Base-by-base conservation (phyloP, 495 filamentous ascomycete genomes). In the Usnea hakonensis region DNA sequence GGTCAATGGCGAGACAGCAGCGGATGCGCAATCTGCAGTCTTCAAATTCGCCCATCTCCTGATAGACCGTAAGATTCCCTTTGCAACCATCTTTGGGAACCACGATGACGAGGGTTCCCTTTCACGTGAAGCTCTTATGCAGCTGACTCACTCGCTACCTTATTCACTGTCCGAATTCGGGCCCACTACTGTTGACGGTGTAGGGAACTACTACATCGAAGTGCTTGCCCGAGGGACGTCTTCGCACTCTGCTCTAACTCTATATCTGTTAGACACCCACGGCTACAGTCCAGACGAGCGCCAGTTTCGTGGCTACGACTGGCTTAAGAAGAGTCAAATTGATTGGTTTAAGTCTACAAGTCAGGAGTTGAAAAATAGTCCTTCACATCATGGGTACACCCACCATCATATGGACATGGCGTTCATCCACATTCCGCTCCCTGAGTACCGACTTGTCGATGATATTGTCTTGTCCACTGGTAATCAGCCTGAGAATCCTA, bases 361-460 rank as follows among this genome's bases (percentile, higher is more conserved):
- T 9, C 77, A 86, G 62, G 73, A 82, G 14, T 72, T 96, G 46
- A 82, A 81, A 67, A 86, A 87, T 68, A 79, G 80, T 63, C 74
- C 76, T 43, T 77, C 80, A 43, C 89, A 94, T 72, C 81, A 80
- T 60, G 86, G 89, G 65, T 97, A 97, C 73, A 85, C 87, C 0
- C 88, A 91, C 69, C 88, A 91, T 62, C 95, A 97, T 69, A 90
- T 97, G 82, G 88, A 97, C 71, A 84, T 97, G 73, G 92, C 95
- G 1, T 98, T 98, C 70, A 95, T 97, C 63, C 94, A 98, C 67
- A 98, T 98, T 56, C 94, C 94, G 3, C 78, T 98, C 17, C 92
- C 93, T 0, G 94, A 98, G 72, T 96, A 96, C 67, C 78, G 80
- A 21, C 74, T 73, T 35, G 66, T 71, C n/a, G 63, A 74, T 14